Base-by-base conservation (phyloP, 495 filamentous ascomycete species). In the Trichoderma erinaceum region DNA sequence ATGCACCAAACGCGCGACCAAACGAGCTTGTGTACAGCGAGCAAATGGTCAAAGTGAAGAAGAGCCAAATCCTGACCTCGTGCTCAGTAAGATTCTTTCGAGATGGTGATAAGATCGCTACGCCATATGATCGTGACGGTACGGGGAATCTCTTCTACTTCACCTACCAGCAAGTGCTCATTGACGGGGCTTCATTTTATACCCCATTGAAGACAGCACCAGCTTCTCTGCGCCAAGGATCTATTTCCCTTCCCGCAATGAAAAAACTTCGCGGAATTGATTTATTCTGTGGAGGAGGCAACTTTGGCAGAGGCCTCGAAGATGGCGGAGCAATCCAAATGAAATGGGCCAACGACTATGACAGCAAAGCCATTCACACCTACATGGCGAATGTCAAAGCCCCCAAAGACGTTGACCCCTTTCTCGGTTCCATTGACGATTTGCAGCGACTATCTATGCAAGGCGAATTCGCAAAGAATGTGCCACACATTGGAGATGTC, bases 221-320 rank as follows among this genome's bases (percentile, higher is more conserved):
- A 16, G 29, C 63, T 5, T 73, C 75, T 3, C 65, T 90, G 7
- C 81, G 78, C 7, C 82, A 89, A 75, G 88, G 88, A 0, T 89
- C 84, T 43, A 78, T 89, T 69, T 83, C 82, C 0, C 25, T 43
- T 11, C 13, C 21, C 13, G 52, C 25, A 8, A 64, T 68, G 11
- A 48, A 29, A 21, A 77, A 77, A 58, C 75, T 90, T 35, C 76
- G 72, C 64, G 90, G 87, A 0, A 73, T 93, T 46, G 88, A 89
- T 69, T 76, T 93, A 23, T 93, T 89, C 72, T 90, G 88, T 68
- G 90, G 90, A 11, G 86, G 88, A 52, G 90, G 90, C 0, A 90
- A 87, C 70, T 85, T 92, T 69, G 90, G 87, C 4, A 80, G 90
- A 38, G 90, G 90, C 1, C 76, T 93, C 0, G 90, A 93, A 72